Evolutionary conservation across 148 eudicot genomes (phyloP).

Genomic region (Vaccinium macrocarpon): DNA sequence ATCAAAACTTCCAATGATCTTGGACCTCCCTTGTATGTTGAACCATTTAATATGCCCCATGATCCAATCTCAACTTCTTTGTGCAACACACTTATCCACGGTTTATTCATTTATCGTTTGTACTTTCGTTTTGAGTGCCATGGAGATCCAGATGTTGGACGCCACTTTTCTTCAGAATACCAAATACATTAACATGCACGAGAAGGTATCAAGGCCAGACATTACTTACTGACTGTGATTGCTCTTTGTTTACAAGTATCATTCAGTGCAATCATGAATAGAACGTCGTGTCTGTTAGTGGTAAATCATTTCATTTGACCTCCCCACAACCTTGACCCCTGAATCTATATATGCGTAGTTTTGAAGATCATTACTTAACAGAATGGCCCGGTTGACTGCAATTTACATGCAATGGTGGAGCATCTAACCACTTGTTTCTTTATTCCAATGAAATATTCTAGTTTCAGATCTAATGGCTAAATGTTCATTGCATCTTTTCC

Average conservation of each 20-base stretch:
- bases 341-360: neutral
- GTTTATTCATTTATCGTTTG: neutral
- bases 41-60: slow-evolving; percentile 1
- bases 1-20: neutral
- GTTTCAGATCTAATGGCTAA: neutral
- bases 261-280: neutral
- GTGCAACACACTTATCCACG: neutral
- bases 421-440: neutral
- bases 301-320: neutral
- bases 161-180: too few relatives aligned
- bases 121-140: neutral
- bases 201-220: neutral
- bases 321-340: neutral
- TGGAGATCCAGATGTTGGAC: neutral
- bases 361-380: slow-evolving; percentile 2
- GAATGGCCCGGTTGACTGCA: slow-evolving; percentile 6
- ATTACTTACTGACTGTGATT: neutral
- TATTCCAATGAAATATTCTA: neutral
- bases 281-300: neutral
- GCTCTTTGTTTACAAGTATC: neutral
- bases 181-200: neutral
- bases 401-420: neutral
- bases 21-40: neutral
- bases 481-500: neutral
- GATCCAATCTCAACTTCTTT: neutral